These are phyloP conservation scores for Sporothrix variecibatus DNA, from an alignment of 2,329 filamentous ascomycete genomes.

Conservation along the genomic window DNA sequence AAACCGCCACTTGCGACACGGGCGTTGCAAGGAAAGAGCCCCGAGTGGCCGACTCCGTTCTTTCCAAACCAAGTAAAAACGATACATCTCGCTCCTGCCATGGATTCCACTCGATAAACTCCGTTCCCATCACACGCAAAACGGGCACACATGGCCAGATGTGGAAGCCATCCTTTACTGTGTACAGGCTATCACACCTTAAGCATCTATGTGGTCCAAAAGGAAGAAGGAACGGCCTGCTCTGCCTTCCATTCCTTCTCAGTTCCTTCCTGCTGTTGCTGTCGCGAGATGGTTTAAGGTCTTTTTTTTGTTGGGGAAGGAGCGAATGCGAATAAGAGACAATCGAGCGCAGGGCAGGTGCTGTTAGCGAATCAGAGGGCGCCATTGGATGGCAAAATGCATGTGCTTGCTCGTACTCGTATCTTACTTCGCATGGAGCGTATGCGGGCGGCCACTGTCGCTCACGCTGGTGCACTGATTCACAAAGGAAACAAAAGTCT, in stretches of 20 bases:
- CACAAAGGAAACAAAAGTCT: background rate
- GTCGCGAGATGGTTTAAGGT: background rate
- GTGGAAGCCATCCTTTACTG: background rate
- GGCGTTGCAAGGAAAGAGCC: background rate
- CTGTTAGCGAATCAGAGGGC: background rate
- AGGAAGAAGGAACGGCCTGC: slow-evolving; percentile 5
- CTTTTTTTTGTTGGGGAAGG: slow-evolving; percentile 21
- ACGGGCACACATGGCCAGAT: background rate
- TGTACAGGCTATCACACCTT: background rate
- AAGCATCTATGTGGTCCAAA: background rate
- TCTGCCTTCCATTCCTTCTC: background rate
- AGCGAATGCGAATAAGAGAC: slow-evolving; percentile 28
- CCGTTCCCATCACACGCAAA: background rate
- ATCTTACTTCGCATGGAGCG: too few species aligned
- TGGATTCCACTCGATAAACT: background rate
- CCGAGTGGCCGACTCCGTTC: background rate
- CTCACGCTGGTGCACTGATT: background rate
- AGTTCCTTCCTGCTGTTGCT: background rate
- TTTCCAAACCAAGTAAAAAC: background rate
- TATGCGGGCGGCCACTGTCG: background rate
- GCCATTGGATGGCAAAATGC: slow-evolving; percentile 2
- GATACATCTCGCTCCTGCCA: background rate
- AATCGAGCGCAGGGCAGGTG: background rate
- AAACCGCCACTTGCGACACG: background rate
- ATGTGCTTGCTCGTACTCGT: slow-evolving; percentile 22